Evolutionary conservation across 805 yeast species (phyloP), one percentile per base, ranked within the genome.

Genomic region (Jamesozyma lodderae): DNA sequence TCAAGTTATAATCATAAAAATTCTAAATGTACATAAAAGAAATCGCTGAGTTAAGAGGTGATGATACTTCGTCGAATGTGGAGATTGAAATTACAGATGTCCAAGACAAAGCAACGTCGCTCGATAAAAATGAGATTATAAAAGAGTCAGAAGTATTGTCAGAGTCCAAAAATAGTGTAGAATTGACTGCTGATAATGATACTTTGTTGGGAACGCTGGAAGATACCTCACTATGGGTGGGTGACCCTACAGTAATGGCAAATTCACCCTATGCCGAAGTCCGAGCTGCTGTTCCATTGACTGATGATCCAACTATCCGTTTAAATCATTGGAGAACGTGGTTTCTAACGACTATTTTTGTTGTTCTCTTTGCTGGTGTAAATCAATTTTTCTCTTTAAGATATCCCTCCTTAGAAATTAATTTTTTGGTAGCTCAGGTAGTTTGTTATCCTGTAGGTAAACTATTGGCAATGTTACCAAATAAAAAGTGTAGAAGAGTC

Each of bases 271-370:
- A 71, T 44, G 73, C 78, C 1, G 79, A 74, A 49, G 80, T 74
- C 34, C 66, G 80, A 59, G 72, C 78, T 18, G 72, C 75, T 8
- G 75, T 75, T 26, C 70, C 76, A 6, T 65, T 72, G 8, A 53
- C 60, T 8, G 80, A 74, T 51, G 79, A 75, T 53, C 68, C 70
- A 1, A 44, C 65, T 4, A 52, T 72, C 16, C 66, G 66, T 5
- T 68, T 72, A 42, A 72, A 71, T 47, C 74, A 76, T 35, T 60
- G 75, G 57, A 67, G 79, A 60, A 69, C 74, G 38, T 74, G 78
- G 77, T 55, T 66, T 32, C 46, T 74, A 40, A 73, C 73, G 18
- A 54, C 73, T 20, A 47, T 71, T 9, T 70, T 73, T 54, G 67
- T 73, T 28, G 63, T 74, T 16, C 57, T 75, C 32, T 78, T 79